Percentiles rank a stretch among this genome's conserved stretches.
Conservation (phyloP, 805 yeast genomes). For the Spathaspora passalidarum region DNA sequence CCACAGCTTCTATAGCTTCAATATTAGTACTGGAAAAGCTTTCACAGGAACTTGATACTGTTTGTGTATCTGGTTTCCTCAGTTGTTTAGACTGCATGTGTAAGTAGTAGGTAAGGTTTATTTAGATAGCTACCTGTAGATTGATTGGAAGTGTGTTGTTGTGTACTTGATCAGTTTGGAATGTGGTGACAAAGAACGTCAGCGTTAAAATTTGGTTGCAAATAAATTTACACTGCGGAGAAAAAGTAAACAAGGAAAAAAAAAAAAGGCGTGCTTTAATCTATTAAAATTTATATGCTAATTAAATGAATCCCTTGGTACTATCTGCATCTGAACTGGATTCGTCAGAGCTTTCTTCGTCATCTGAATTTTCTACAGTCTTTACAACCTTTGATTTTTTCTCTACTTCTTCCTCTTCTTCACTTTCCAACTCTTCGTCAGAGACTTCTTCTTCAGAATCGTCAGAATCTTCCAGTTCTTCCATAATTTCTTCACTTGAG, state of each 20-base stretch:
- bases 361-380: neutral
- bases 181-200: neutral
- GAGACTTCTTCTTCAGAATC: slow-evolving; percentile 9
- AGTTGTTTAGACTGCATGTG: neutral
- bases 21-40: neutral
- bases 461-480: slow-evolving; percentile 11
- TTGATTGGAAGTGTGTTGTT: neutral
- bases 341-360: neutral
- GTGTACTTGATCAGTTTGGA: neutral
- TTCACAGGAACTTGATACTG: slow-evolving; percentile 5
- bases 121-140: neutral
- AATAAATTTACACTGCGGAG: neutral
- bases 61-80: neutral
- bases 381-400: slow-evolving; percentile 7
- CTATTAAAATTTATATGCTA: neutral
- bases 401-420: slow-evolving; percentile 12
- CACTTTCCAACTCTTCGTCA: slow-evolving; percentile 9
- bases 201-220: slow-evolving; percentile 1
- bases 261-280: slow-evolving; percentile 8
- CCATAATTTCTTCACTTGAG: slow-evolving; percentile 6
- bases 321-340: slow-evolving; percentile 3
- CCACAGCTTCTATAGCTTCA: slow-evolving; percentile 4
- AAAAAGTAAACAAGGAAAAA: slow-evolving; percentile 3
- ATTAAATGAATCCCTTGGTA: neutral
- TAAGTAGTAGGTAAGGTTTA: neutral